phyloP scores from a whole-genome alignment of 1,139 yeast genomes.

The Geotrichum aggregatum region DNA sequence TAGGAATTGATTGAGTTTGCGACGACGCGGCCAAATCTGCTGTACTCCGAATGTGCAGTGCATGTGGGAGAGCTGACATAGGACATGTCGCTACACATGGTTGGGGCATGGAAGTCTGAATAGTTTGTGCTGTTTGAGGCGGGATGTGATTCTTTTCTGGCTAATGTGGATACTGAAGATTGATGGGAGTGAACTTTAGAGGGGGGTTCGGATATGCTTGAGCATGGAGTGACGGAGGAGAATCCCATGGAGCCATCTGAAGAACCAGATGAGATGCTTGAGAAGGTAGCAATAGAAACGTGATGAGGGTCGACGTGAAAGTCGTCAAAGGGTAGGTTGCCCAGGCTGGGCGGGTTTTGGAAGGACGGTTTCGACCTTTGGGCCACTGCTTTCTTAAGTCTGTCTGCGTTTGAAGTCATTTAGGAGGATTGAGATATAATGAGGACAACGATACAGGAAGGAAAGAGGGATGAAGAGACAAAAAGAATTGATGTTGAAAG shows the following conservation, averaged over 20 bases:
- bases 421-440: no score
- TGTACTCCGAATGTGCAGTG: slow-evolving; percentile 4
- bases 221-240: not conserved
- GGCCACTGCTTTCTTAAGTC: slow-evolving; percentile 10
- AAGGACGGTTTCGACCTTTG: not conserved
- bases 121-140: not conserved
- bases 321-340: not conserved
- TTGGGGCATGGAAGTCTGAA: slow-evolving; percentile 4
- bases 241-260: not conserved
- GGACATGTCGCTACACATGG: slow-evolving; percentile 7
- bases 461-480: no score
- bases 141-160: not conserved
- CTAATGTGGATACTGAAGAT: not conserved
- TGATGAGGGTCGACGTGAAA: not conserved
- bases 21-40: slow-evolving; percentile 4
- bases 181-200: not conserved
- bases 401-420: not conserved
- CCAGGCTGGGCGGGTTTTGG: not conserved
- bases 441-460: no score
- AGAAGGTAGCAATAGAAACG: slow-evolving; percentile 2
- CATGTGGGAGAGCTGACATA: slow-evolving; percentile 3
- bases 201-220: not conserved
- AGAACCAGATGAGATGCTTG: not conserved
- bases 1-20: slow-evolving; percentile 9
- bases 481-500: no score